phyloP scores from a whole-genome alignment of 1,284 basidiomycete species.

The Ustilago esculenta region DNA sequence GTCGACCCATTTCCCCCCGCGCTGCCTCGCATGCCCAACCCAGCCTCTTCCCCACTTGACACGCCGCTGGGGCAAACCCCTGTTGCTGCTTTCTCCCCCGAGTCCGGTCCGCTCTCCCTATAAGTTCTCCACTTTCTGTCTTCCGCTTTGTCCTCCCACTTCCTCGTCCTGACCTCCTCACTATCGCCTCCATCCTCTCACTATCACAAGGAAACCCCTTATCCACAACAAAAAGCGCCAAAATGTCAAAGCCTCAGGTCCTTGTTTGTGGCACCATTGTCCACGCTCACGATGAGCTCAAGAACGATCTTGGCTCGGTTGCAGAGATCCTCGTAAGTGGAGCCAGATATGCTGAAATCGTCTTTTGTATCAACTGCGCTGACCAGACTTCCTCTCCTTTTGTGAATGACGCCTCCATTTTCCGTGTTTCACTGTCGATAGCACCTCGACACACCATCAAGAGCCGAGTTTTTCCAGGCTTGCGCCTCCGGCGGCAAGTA shows the following conservation, averaged over 20 bases:
- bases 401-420: neutral
- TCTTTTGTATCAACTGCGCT: no score
- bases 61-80: conserved; percentile 3
- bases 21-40: conserved; percentile 3
- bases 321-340: conserved; percentile 62
- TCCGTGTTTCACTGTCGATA: neutral
- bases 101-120: conserved; percentile 1
- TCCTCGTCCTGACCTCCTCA: neutral
- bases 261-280: conserved; percentile 55
- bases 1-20: conserved; percentile 1
- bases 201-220: neutral
- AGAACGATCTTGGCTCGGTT: conserved; percentile 43
- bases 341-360: conserved; percentile 66
- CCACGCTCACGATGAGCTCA: conserved; percentile 52
- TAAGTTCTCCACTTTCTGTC: conserved; percentile 1
- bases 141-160: neutral
- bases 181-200: neutral
- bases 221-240: neutral
- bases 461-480: conserved; percentile 47
- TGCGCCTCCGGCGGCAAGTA: conserved; percentile 69
- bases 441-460: conserved; percentile 37
- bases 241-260: conserved; percentile 54
- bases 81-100: neutral
- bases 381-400: no score
- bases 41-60: neutral